A percentile compares a stretch with the other conserved stretches of the same genome.
Conservation (phyloP, 2,329 filamentous ascomycete species). For the Leptographium flavum region DNA sequence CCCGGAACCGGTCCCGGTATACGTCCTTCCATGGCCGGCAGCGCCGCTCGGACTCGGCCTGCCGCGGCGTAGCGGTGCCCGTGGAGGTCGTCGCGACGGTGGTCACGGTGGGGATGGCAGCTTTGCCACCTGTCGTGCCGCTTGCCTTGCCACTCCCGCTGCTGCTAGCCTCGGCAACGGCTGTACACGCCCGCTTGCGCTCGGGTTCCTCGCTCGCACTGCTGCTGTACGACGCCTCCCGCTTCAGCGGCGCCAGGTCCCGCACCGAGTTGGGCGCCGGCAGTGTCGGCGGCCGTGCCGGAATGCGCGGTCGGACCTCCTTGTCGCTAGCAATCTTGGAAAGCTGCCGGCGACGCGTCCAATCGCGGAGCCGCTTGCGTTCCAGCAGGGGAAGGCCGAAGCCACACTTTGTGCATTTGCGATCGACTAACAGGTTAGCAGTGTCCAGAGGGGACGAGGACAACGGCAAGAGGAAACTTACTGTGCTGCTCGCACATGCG, state of each 20-base stretch:
- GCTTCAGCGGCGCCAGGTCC: slow-evolving; percentile 18
- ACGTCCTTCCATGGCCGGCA: slow-evolving; percentile 88
- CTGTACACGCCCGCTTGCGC: slow-evolving; percentile 14
- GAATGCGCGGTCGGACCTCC: slow-evolving; percentile 12
- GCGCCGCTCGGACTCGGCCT: slow-evolving; percentile 23
- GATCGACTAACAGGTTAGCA: slow-evolving; percentile 40
- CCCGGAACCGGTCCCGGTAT: slow-evolving; percentile 84
- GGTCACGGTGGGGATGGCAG: too few relatives aligned
- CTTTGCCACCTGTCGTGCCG: background rate
- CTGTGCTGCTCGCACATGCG: slow-evolving; percentile 90
- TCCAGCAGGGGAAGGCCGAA: slow-evolving; percentile 89
- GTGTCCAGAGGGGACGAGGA: background rate
- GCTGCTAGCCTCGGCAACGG: slow-evolving; percentile 15
- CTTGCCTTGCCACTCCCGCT: slow-evolving; percentile 7
- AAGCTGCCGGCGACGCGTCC: slow-evolving; percentile 71
- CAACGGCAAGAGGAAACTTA: background rate
- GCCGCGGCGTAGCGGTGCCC: background rate
- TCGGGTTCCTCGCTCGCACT: slow-evolving; percentile 17
- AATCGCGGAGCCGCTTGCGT: slow-evolving; percentile 71
- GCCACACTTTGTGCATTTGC: slow-evolving; percentile 88
- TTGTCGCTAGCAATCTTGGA: slow-evolving; percentile 21
- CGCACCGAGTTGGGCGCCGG: slow-evolving; percentile 14
- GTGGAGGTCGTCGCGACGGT: background rate
- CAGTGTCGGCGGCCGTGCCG: slow-evolving; percentile 15
- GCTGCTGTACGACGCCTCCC: slow-evolving; percentile 17